Base-by-base conservation (phyloP, 2,329 filamentous ascomycete genomes). In the Karstenula rhodostoma region DNA sequence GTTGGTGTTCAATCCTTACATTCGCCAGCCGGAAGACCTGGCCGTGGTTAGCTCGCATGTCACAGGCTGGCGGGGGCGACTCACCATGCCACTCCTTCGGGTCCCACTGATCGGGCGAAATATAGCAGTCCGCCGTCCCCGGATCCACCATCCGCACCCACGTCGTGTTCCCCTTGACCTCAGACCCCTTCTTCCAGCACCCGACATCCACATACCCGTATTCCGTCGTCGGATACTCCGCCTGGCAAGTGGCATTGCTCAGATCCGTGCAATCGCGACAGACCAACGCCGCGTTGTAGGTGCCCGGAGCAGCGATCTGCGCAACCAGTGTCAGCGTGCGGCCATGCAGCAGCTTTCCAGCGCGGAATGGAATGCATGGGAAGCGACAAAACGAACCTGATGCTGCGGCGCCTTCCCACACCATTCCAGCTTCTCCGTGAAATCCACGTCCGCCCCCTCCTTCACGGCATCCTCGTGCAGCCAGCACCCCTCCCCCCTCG, bases 181-280 rank as follows among this genome's bases (percentile, higher is more conserved):
- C 51, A 0, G 51, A 29, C 4, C 51, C 51, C 25, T 32, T 54
- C 37, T 54, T 43, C 51, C 51, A 54, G 51, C 51, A 54, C 23
- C 51, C 51, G 4, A 54, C 37, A 54, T 54, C 51, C 13, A 54
- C 37, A 25, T 54, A 54, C 1, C 51, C 51, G 22, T 54, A 44
- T 9, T 54, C 37, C 17, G 32, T 13, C 23, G 51, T 54, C 9
- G 12, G 15, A 12, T 43, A 54, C 37, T 43, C 37, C 25, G 40
- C 44, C 37, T 54, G 35, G 37, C 51, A 54, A 7, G 37, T 37
- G 3, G 22, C 37, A 12, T 54, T 54, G 15, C 15, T 54, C 51
- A 54, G n/a, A n/a, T 54, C 51, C 5, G 51, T 54, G 25, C 51
- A 54, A 13, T 54, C 44, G 51, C 51, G 51, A 43, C 51, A 54